These are phyloP conservation scores for Niveomyces coronatus DNA, from an alignment of 2,329 filamentous ascomycete genomes.

Conservation along the genomic window DNA sequence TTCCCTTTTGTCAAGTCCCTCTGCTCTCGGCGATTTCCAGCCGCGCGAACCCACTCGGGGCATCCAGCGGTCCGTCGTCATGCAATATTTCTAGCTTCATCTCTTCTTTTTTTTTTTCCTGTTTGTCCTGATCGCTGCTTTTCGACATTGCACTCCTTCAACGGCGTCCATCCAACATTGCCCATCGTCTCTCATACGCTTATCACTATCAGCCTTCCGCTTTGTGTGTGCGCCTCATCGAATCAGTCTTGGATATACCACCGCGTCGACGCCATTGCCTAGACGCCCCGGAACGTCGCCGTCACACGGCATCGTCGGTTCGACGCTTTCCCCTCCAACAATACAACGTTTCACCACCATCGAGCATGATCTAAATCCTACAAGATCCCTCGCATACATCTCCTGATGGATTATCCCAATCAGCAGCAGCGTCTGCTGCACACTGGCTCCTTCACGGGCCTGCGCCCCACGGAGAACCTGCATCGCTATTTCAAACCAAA, in stretches of 20 bases:
- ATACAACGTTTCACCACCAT: background rate
- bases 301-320: background rate
- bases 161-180: too few relatives aligned
- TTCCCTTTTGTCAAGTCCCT: too few relatives aligned
- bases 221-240: too few relatives aligned
- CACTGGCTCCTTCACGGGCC: slow-evolving; percentile 53
- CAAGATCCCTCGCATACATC: background rate
- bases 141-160: too few relatives aligned
- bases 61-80: too few relatives aligned
- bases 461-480: slow-evolving; percentile 38
- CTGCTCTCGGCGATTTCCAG: too few relatives aligned
- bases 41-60: too few relatives aligned
- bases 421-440: slow-evolving; percentile 39
- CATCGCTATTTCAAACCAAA: slow-evolving; percentile 51
- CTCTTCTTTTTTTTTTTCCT: background rate
- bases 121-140: background rate
- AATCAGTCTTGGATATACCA: too few relatives aligned
- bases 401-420: slow-evolving; percentile 4
- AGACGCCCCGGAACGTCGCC: background rate
- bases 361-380: slow-evolving; percentile 6
- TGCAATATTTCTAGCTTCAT: background rate
- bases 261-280: too few relatives aligned
- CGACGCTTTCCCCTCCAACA: too few relatives aligned
- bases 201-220: too few relatives aligned
- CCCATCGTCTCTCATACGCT: too few relatives aligned